Base-by-base conservation (phyloP, 192 early-diverging fungal species). In the Linnemannia exigua region DNA sequence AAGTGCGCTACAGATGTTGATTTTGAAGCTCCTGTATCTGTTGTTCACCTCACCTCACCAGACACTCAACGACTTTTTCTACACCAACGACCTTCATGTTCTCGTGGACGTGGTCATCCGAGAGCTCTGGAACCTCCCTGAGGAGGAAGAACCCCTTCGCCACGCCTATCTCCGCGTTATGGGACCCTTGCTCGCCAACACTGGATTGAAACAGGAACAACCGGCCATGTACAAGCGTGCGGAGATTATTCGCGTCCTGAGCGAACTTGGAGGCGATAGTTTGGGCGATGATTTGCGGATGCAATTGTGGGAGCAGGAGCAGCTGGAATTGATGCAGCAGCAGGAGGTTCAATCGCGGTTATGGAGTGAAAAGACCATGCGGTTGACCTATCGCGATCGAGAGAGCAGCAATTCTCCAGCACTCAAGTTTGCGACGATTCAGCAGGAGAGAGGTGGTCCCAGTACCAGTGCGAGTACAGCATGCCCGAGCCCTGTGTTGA, bases 81-180 rank as follows among this genome's bases (percentile, higher is more conserved):
- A 98, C 81, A 97, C 98, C 19, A 99, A 99, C 77, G 98, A 99
- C 83, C 89, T 98, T 66, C 91, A 90, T 52, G 95, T 98, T 8
- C 90, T 98, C 35, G 90, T 97, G 15, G 98, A 99, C 83, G 95
- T 98, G 4, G 89, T 96, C 1, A 89, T 99, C 33, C 91, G 98
- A 70, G 97, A 98, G 84, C 85, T 96, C 19, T 90, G 93, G 80
- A 90, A 96, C 79, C 85, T 98, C 25, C 91, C 93, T 9, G 93
- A 94, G 15, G 91, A 93, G 51, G 81, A 91, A 70, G 94, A 93
- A 68, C 76, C 90, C 88, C 90, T 95, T 33, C 91, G 95, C 8
- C 92, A 93, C 70, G 91, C 94, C 0, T 95, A 95, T 76, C 76
- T 96, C 70, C 91, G 91, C 28, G 91, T 96, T 4, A 73, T 95